phyloP scores from a whole-genome alignment of 306 rosid genomes.

The Chamaecrista fasciculata region DNA sequence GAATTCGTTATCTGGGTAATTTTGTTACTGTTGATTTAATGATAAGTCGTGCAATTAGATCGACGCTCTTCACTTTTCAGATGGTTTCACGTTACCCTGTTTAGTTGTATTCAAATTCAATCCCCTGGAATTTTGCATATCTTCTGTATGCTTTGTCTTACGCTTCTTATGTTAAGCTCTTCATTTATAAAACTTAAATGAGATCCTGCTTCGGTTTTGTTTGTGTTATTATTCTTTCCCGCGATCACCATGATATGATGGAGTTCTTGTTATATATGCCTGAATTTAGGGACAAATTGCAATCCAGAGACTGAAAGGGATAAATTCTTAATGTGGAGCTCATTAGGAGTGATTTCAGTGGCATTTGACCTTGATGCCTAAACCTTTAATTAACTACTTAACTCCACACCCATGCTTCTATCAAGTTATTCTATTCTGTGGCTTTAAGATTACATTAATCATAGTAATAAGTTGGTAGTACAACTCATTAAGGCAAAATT shows the following conservation, averaged over 20 bases:
- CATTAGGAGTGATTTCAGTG: constrained; percentile 1
- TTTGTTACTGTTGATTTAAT: not conserved
- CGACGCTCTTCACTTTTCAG: not conserved
- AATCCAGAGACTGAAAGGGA: not conserved
- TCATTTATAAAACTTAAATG: not conserved
- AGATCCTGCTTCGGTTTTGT: not conserved
- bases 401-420: constrained; percentile 8
- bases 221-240: not conserved
- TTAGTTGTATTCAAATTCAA: not conserved
- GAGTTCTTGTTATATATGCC: not conserved
- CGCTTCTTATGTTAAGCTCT: not conserved
- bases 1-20: not conserved
- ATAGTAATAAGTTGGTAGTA: not conserved
- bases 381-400: not conserved
- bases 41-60: not conserved
- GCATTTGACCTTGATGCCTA: constrained; percentile 23
- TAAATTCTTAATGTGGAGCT: constrained; percentile 2
- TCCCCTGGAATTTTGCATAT: not conserved
- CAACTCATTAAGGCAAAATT: not conserved
- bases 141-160: not conserved
- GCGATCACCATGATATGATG: not conserved
- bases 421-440: constrained; percentile 13
- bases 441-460: constrained; percentile 14
- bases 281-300: not conserved
- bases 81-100: not conserved